Evolutionary conservation across 345 rosid genomes (phyloP).

Genomic region (Melastoma malabathricum): DNA sequence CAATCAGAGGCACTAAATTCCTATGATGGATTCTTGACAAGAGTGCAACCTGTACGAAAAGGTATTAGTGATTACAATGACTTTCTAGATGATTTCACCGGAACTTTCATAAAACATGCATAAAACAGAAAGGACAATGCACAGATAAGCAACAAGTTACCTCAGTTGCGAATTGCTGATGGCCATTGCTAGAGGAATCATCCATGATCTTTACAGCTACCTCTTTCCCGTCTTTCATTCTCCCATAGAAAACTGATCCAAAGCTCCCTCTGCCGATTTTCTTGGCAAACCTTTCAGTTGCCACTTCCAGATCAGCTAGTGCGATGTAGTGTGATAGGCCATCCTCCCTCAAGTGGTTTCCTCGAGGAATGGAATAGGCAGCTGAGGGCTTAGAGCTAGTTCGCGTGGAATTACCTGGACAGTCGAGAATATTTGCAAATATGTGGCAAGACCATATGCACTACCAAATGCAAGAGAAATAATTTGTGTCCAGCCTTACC

Average conservation of each 20-base stretch:
- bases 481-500: slow-evolving; percentile 19
- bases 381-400: slow-evolving; percentile 33
- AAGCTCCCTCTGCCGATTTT: slow-evolving; percentile 92
- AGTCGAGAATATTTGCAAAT: slow-evolving; percentile 6
- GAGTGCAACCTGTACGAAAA: slow-evolving; percentile 54
- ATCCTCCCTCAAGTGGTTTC: slow-evolving; percentile 61
- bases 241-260: slow-evolving; percentile 82
- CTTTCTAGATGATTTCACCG: no score
- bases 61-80: no score
- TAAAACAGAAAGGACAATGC: no score
- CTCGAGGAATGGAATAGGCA: slow-evolving; percentile 43
- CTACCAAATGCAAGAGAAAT: slow-evolving; percentile 1
- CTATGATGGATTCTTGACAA: slow-evolving; percentile 96
- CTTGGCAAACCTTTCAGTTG: slow-evolving; percentile 56
- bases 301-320: slow-evolving; percentile 63
- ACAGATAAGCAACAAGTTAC: slow-evolving; percentile 15
- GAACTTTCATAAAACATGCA: no score
- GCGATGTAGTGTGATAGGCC: slow-evolving; percentile 64
- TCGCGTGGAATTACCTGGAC: slow-evolving; percentile 37
- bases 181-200: slow-evolving; percentile 48
- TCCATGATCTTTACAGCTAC: slow-evolving; percentile 81
- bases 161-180: slow-evolving; percentile 93
- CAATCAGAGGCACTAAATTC: slow-evolving; percentile 88
- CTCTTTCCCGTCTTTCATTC: slow-evolving; percentile 93
- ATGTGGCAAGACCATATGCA: slow-evolving; percentile 4